Base-by-base conservation (phyloP, 192 early-diverging fungal species). In the Pilaira anomala region DNA sequence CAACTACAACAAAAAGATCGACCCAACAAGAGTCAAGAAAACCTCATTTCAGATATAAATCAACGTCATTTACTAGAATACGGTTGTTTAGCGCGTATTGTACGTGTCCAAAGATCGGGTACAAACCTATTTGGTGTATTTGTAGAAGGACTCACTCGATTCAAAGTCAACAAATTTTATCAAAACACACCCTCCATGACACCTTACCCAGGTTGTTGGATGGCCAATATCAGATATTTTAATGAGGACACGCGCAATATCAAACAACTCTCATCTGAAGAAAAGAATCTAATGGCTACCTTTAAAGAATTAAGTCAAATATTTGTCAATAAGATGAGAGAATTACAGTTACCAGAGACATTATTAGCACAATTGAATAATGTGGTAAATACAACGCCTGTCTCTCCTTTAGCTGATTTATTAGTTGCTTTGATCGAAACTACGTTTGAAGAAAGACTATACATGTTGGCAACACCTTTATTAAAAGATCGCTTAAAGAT, bases 401-500 rank as follows among this genome's bases (percentile, higher is more conserved):
- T 84, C 5, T 79, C 80, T 2, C 74, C 82, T 26, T 68, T 93
- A 12, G 85, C 87, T 0, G 86, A 93, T 67, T 60, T 91, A 11
- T 73, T 93, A 24, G 82, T 86, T 28, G 83, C 78, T 28, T 84
- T 89, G 55, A 86, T 93, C 45, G 89, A 93, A 54, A 73, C 84
- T 3, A 80, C 80, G 3, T 69, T 81, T 28, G 85, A 88, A 28
- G 91, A 93, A 64, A 90, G 87, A 56, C 67, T 89, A 5, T 52
- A 75, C n/a, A 83, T 90, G 28, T 63, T 91, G 7, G 72, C 83
- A n/a, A 76, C 78, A 1, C 49, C 66, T 2, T 78, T 88, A 48
- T 56, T 85, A 7, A 81, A 81, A 61, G 73, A 79, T 7, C 77
- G 91, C 14, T 77, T 93, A 18, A 26, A 60, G 36, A 75, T 67